Evolutionary conservation across 2,329 filamentous ascomycete species (phyloP).

Genomic region (Mycogone perniciosa): DNA sequence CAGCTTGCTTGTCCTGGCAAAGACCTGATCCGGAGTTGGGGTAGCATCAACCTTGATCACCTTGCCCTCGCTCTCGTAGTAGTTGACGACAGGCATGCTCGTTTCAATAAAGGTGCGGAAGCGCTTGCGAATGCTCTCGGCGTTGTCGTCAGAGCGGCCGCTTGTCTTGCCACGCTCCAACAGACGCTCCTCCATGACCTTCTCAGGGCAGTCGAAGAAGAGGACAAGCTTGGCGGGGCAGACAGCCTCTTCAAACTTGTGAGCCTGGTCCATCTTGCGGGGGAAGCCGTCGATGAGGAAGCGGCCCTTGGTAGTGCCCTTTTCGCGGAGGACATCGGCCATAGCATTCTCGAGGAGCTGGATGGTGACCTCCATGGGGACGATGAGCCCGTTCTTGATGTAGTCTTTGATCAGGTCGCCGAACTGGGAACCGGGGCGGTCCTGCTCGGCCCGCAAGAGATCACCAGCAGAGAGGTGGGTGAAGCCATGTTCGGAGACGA

Average conservation of each 20-base stretch:
- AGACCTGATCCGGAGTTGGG: conserved; percentile 56
- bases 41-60: conserved; percentile 77
- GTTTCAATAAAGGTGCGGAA: conserved; percentile 93
- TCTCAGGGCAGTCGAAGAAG: conserved; percentile 91
- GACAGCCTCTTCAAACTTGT: conserved; percentile 87
- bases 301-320: conserved; percentile 48
- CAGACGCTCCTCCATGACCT: conserved; percentile 76
- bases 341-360: conserved; percentile 92
- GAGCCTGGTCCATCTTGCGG: conserved; percentile 92
- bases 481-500: conserved; percentile 85
- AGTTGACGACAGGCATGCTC: conserved; percentile 92
- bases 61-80: conserved; percentile 68
- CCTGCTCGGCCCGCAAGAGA: conserved; percentile 86
- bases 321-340: conserved; percentile 56
- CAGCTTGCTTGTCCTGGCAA: conserved; percentile 44
- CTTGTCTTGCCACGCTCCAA: conserved; percentile 89
- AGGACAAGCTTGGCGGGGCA: conserved; percentile 79
- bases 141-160: conserved; percentile 87
- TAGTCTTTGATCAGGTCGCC: conserved; percentile 87
- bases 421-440: conserved; percentile 78
- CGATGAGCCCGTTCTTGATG: conserved; percentile 91
- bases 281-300: conserved; percentile 85
- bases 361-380: conserved; percentile 98
- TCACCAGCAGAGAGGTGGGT: conserved; percentile 90
- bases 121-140: conserved; percentile 90